Evolutionary conservation across 257 asterid species (phyloP).

Genomic region (Cinchona pubescens): DNA sequence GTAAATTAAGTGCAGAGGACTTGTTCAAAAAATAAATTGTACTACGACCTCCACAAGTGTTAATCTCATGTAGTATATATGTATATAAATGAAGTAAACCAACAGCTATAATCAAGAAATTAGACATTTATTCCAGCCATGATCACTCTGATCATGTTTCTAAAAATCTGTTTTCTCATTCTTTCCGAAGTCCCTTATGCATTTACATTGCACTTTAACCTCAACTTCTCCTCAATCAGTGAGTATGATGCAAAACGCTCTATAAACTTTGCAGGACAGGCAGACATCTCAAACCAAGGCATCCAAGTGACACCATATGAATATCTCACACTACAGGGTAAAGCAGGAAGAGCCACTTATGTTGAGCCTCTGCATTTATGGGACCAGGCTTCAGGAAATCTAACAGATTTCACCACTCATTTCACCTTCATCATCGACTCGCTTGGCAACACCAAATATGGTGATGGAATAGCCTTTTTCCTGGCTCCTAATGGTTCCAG

Average conservation of each 20-base stretch:
- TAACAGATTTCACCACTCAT: conserved; percentile 19
- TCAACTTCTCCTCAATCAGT: conserved; percentile 21
- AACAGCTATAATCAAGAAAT: no score
- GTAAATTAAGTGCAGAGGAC: no score
- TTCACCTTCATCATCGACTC: conserved; percentile 20
- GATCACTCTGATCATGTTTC: not conserved
- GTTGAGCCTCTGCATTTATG: conserved; percentile 15
- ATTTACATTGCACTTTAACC: conserved; percentile 28
- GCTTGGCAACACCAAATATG: not conserved
- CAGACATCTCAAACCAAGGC: conserved; percentile 24
- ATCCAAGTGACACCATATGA: conserved; percentile 34
- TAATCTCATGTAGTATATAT: no score
- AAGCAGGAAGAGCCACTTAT: conserved; percentile 15
- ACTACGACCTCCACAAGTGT: no score
- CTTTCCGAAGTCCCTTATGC: conserved; percentile 12
- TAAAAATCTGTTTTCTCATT: not conserved
- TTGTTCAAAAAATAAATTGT: no score
- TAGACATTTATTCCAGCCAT: no score
- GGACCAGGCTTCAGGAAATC: conserved; percentile 20
- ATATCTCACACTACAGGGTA: not conserved
- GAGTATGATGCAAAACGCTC: not conserved
- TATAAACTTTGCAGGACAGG: conserved; percentile 20
- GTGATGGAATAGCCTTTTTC: not conserved
- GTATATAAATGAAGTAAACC: no score
- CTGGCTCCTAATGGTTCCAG: conserved; percentile 7